Conservation (phyloP, 1,284 basidiomycete species). For the Marasmius sp. region DNA sequence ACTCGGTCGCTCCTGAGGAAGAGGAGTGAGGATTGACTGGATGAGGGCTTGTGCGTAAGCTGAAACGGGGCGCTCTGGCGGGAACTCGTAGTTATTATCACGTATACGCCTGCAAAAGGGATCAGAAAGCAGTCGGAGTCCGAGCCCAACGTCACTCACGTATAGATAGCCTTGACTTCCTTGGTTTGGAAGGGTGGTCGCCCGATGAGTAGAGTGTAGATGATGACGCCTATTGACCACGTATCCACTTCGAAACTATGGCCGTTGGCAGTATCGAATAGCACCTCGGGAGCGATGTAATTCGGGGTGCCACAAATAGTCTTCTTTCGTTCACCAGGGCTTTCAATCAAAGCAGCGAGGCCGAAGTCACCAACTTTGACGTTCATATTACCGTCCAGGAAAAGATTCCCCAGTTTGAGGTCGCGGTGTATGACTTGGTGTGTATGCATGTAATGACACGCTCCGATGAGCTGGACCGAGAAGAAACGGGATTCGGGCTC, state of each 20-base stretch:
- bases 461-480: slow-evolving; percentile 93
- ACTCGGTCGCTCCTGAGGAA: slow-evolving; percentile 80
- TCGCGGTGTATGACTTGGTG: slow-evolving; percentile 97
- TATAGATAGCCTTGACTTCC: slow-evolving; percentile 94
- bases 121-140: background rate
- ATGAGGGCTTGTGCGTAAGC: slow-evolving; percentile 78
- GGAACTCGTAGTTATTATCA: slow-evolving; percentile 94
- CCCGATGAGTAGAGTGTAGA: slow-evolving; percentile 94
- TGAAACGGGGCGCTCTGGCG: slow-evolving; percentile 74
- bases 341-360: slow-evolving; percentile 94
- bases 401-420: slow-evolving; percentile 94
- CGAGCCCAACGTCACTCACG: slow-evolving; percentile 45
- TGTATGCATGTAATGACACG: slow-evolving; percentile 95
- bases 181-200: slow-evolving; percentile 98
- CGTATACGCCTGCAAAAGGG: slow-evolving; percentile 75
- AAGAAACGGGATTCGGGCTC: slow-evolving; percentile 94
- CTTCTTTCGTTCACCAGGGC: slow-evolving; percentile 95
- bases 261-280: slow-evolving; percentile 94
- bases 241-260: slow-evolving; percentile 99
- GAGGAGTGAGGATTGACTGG: slow-evolving; percentile 80
- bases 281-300: slow-evolving; percentile 97
- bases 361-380: slow-evolving; percentile 98
- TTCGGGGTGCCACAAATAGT: slow-evolving; percentile 99
- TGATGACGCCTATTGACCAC: slow-evolving; percentile 96
- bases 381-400: slow-evolving; percentile 91